Percentiles rank a stretch among this genome's conserved stretches.
Evolutionary conservation across 805 yeast genomes (phyloP).

Genomic region (Naumovozyma dairenensis): DNA sequence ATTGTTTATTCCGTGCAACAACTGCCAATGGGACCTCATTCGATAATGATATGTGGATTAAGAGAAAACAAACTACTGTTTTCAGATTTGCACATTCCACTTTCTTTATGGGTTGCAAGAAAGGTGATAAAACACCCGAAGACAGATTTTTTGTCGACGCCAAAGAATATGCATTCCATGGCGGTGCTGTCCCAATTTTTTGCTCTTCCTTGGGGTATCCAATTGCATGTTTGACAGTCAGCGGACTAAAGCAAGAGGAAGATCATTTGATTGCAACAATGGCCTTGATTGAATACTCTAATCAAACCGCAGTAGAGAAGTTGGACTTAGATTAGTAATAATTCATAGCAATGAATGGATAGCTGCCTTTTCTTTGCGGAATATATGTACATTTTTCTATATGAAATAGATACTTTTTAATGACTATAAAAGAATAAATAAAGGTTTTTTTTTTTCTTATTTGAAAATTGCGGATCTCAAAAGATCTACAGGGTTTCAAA

Average conservation of each 20-base stretch:
- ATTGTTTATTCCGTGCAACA: constrained; percentile 35
- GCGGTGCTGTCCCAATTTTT: constrained; percentile 47
- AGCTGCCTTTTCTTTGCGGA: too few species aligned
- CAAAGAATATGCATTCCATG: constrained; percentile 41
- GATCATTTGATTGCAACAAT: constrained; percentile 41
- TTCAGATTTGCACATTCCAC: constrained; percentile 40
- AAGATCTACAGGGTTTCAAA: too few species aligned
- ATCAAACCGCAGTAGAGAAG: constrained; percentile 4
- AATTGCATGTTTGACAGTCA: constrained; percentile 42
- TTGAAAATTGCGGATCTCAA: too few species aligned
- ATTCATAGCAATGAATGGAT: too few species aligned
- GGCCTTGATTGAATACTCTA: constrained; percentile 11
- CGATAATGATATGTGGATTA: constrained; percentile 49
- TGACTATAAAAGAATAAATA: too few species aligned
- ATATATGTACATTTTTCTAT: too few species aligned
- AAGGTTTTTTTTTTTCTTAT: too few species aligned
- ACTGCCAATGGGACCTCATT: constrained; percentile 31
- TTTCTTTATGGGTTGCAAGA: constrained; percentile 37
- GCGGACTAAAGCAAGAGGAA: constrained; percentile 47
- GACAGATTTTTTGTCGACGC: constrained; percentile 35
- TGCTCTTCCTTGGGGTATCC: constrained; percentile 27
- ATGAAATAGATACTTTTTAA: too few species aligned
- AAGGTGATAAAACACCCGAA: constrained; percentile 30
- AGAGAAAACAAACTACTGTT: constrained; percentile 40
- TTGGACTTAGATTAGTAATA: constrained; percentile 16